A percentile compares a stretch with the other conserved stretches of the same genome.
phyloP scores from a whole-genome alignment of 805 yeast species.

The Candida peoriensis region DNA sequence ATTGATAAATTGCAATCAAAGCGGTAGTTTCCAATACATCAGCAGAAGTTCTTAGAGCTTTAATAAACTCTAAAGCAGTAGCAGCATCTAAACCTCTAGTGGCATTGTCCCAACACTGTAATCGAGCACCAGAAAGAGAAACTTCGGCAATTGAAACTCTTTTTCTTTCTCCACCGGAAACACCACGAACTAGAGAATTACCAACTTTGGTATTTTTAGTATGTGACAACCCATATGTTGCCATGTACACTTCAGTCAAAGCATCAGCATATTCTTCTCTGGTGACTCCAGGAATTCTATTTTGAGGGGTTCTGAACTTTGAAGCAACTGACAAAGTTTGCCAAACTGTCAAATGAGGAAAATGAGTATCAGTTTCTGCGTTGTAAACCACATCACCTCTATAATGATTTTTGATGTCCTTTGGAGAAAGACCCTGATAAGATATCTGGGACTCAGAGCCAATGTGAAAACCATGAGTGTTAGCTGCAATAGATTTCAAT shows the following conservation, averaged over 20 bases:
- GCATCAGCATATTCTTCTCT: slow-evolving; percentile 52
- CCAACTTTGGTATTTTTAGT: slow-evolving; percentile 60
- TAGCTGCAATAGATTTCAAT: slow-evolving; percentile 54
- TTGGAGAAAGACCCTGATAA: slow-evolving; percentile 49
- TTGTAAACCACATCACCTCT: slow-evolving; percentile 69
- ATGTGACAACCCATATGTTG: slow-evolving; percentile 42
- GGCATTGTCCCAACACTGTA: slow-evolving; percentile 51
- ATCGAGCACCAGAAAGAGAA: slow-evolving; percentile 36
- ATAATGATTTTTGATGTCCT: slow-evolving; percentile 46
- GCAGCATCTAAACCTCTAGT: slow-evolving; percentile 60
- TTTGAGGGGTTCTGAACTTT: slow-evolving; percentile 52
- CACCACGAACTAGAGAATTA: slow-evolving; percentile 58
- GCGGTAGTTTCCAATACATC: slow-evolving; percentile 44
- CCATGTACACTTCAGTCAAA: slow-evolving; percentile 48
- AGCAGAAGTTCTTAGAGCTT: slow-evolving; percentile 46
- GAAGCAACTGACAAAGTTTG: slow-evolving; percentile 64
- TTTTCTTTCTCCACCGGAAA: slow-evolving; percentile 69
- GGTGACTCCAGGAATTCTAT: slow-evolving; percentile 49
- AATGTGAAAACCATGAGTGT: slow-evolving; percentile 55
- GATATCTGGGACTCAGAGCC: slow-evolving; percentile 41
- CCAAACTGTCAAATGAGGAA: slow-evolving; percentile 64
- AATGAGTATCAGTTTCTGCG: slow-evolving; percentile 64
- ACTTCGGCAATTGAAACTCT: slow-evolving; percentile 67
- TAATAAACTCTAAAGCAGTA: slow-evolving; percentile 48
- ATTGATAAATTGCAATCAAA: slow-evolving; percentile 66